These are phyloP conservation scores for Chalara sp. DNA, from an alignment of 2,329 filamentous ascomycete genomes.

Conservation along the genomic window DNA sequence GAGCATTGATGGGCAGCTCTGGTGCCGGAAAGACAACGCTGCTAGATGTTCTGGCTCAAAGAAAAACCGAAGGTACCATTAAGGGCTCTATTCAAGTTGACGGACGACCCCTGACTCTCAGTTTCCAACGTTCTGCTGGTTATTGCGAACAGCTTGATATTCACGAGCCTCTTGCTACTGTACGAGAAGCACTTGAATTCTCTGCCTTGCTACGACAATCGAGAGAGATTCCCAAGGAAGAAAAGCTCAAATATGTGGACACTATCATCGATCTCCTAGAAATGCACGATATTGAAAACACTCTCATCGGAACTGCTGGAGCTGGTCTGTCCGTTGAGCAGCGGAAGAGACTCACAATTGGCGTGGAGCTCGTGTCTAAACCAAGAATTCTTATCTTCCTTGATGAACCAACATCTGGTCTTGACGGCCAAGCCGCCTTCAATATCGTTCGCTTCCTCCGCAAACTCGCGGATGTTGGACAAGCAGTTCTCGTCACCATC, in stretches of 20 bases:
- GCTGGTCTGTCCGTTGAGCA: slow-evolving; percentile 59
- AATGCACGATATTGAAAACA: slow-evolving; percentile 59
- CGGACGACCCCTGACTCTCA: slow-evolving; percentile 61
- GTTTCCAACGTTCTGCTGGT: slow-evolving; percentile 69
- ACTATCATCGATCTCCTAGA: slow-evolving; percentile 58
- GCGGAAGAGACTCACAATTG: slow-evolving; percentile 59
- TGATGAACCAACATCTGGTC: slow-evolving; percentile 52
- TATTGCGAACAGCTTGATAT: slow-evolving; percentile 92
- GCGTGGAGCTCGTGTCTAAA: slow-evolving; percentile 52
- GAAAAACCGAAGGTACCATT: slow-evolving; percentile 81
- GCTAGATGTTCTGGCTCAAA: slow-evolving; percentile 48
- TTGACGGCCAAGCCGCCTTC: slow-evolving; percentile 52
- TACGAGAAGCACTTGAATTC: slow-evolving; percentile 83
- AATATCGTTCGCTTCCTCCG: slow-evolving; percentile 54
- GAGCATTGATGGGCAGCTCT: slow-evolving; percentile 52
- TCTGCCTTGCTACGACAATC: slow-evolving; percentile 85
- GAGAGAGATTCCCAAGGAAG: slow-evolving; percentile 57
- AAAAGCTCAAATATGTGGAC: slow-evolving; percentile 74
- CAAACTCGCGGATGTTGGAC: slow-evolving; percentile 53
- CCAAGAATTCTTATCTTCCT: slow-evolving; percentile 52
- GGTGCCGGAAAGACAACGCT: slow-evolving; percentile 58
- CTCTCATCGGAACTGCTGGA: slow-evolving; percentile 55
- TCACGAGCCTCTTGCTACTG: slow-evolving; percentile 71
- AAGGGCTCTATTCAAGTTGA: slow-evolving; percentile 71
- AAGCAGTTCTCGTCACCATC: slow-evolving; percentile 65